Evolutionary conservation across 2,329 filamentous ascomycete genomes (phyloP).

Genomic region (Eutypella sp.): DNA sequence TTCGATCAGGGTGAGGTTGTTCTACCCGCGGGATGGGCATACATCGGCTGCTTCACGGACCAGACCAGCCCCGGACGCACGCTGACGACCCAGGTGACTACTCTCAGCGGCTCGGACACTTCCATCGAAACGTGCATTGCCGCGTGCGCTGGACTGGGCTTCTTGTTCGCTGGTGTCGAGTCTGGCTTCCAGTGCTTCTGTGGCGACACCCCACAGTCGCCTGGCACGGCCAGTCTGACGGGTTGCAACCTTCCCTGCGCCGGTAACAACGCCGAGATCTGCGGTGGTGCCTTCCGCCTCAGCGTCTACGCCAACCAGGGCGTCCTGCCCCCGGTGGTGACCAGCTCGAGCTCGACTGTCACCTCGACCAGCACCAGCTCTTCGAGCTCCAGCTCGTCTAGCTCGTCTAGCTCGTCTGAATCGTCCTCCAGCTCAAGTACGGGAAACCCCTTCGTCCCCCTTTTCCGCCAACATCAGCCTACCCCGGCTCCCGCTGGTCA

Average conservation of each 20-base stretch:
- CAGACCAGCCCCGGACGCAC: neutral
- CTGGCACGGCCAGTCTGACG: neutral
- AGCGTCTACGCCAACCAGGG: conserved; percentile 14
- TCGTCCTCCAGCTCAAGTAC: too few relatives aligned
- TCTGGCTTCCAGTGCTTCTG: conserved; percentile 41
- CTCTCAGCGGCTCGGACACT: neutral
- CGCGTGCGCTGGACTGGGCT: conserved; percentile 13
- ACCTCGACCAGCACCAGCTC: neutral
- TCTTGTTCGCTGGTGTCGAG: conserved; percentile 37
- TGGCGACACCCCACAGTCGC: conserved; percentile 9
- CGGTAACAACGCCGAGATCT: conserved; percentile 16
- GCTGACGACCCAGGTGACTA: neutral
- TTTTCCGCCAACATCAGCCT: neutral
- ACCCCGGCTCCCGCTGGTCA: too few relatives aligned
- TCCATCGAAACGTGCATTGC: neutral
- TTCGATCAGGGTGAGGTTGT: neutral
- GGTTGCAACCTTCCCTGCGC: conserved; percentile 17
- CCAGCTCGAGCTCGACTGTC: neutral
- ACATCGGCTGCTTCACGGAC: neutral
- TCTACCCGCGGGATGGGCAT: neutral
- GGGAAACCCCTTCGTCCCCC: neutral
- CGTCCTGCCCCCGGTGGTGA: neutral
- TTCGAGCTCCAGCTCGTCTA: neutral
- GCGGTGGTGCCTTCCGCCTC: conserved; percentile 16
- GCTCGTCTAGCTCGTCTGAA: too few relatives aligned